Evolutionary conservation across 441 rosid species (phyloP), one percentile per base, ranked within the genome.

Genomic region (Eruca vesicaria): DNA sequence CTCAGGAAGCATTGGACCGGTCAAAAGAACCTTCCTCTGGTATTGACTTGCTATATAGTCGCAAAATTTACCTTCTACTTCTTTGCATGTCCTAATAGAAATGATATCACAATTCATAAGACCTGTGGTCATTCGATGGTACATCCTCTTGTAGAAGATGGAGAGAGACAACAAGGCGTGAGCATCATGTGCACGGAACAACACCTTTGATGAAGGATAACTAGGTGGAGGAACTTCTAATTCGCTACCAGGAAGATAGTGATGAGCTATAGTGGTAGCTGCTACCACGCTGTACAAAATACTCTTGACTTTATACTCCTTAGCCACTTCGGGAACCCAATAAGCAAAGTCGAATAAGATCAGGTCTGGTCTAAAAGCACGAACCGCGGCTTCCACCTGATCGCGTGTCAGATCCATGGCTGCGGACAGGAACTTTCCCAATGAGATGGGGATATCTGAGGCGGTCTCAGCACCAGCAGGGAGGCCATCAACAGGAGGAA

Each of bases 41-140:
- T 79, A 87, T 45, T 86, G 90, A 31, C 73, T 19, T 1, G 71
- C 76, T 0, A 88, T 12, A 62, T 88, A 90, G 32, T 80, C 84
- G 18, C 91, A 84, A 6, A 90, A 71, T 7, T 73, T 61, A 35
- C 86, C 84, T 80, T 90, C 91, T 0, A 84, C 3, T 70, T 90
- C 96, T 21, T 28, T 32, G 35, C 90, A 90, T 1, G 91, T 90
- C 59, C 96, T 80, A 16, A 87, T 53, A 0, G 88, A 77, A 1
- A 90, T 71, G 4, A 74, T 82, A 58, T 90, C 90, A 7, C 82
- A 81, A n/a, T 77, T 76, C 59, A 32, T 73, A 82, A 86, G 64
- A 20, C 82, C 77, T 4, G 76, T 63, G 1, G 52, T 80, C 53
- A 74, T 10, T 18, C 91, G 81, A 0, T 81, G 77, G 43, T 77